These are phyloP conservation scores for Pseudocercospora fuligena DNA, from an alignment of 2,329 filamentous ascomycete species.

Conservation along the genomic window DNA sequence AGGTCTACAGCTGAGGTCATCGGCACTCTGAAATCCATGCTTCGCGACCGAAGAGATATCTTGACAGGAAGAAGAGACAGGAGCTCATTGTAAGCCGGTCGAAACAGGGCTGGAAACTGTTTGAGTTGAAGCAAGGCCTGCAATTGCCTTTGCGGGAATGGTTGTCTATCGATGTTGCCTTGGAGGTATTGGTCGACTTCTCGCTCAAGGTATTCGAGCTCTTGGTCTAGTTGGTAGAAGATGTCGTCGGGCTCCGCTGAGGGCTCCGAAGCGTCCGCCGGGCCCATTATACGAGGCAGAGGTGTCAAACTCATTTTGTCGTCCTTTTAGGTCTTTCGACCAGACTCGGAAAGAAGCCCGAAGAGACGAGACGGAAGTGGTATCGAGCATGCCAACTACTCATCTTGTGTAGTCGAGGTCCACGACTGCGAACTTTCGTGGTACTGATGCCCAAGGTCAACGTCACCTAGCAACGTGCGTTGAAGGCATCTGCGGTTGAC, in stretches of 20 bases:
- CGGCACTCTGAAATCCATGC: slow-evolving; percentile 14
- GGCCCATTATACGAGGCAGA: background rate
- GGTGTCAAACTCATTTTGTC: background rate
- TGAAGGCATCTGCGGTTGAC: background rate
- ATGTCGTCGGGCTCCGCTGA: slow-evolving; percentile 22
- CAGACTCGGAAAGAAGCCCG: background rate
- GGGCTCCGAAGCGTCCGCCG: background rate
- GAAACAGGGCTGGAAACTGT: slow-evolving; percentile 22
- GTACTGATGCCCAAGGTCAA: slow-evolving; percentile 3
- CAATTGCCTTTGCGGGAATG: slow-evolving; percentile 14
- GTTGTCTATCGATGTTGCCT: background rate
- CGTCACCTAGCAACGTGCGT: slow-evolving; percentile 6
- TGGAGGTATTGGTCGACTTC: slow-evolving; percentile 16
- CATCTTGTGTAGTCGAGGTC: background rate
- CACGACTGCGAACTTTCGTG: background rate
- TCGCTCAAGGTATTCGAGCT: slow-evolving; percentile 20
- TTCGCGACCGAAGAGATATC: slow-evolving; percentile 13
- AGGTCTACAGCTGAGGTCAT: slow-evolving; percentile 17
- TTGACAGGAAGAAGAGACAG: slow-evolving; percentile 19
- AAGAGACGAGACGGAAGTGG: background rate
- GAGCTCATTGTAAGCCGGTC: slow-evolving; percentile 19
- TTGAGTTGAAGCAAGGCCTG: slow-evolving; percentile 22
- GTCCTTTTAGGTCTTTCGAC: background rate
- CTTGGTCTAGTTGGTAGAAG: slow-evolving; percentile 28
- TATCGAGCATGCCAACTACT: background rate